These are phyloP conservation scores for Trametes cinnabarina DNA, from an alignment of 768 basidiomycete species.

Conservation along the genomic window DNA sequence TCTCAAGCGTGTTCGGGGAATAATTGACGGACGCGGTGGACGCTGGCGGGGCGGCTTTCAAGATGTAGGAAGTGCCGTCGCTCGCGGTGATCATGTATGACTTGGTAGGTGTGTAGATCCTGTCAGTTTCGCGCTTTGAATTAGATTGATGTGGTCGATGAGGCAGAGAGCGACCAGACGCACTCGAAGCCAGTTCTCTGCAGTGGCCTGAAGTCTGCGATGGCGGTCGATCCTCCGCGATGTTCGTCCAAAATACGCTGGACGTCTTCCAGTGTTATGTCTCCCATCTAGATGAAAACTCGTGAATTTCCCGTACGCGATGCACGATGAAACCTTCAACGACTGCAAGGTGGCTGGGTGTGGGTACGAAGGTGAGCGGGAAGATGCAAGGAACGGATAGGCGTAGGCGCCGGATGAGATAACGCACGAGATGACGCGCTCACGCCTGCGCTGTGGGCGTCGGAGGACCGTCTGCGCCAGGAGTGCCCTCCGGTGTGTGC, in stretches of 20 bases:
- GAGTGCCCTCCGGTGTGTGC: conserved; percentile 25
- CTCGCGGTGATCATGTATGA: conserved; percentile 25
- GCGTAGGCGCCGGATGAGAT: conserved; percentile 4
- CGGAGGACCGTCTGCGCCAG: conserved; percentile 39
- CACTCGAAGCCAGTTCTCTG: conserved; percentile 1
- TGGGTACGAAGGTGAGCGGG: neutral
- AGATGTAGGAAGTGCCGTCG: conserved; percentile 22
- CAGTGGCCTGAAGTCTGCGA: conserved; percentile 1
- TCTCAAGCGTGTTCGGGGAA: conserved; percentile 23
- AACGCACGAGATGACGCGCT: neutral
- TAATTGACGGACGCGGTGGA: conserved; percentile 8
- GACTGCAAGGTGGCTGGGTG: neutral
- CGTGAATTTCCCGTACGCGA: too few relatives aligned
- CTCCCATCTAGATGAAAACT: too few relatives aligned
- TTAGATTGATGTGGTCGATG: neutral
- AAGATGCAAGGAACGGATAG: neutral
- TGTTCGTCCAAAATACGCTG: conserved; percentile 1
- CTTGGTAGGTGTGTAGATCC: conserved; percentile 25
- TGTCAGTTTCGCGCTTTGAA: neutral
- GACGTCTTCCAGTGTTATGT: conserved; percentile 7
- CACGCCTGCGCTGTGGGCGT: conserved; percentile 6
- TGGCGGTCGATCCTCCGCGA: conserved; percentile 1
- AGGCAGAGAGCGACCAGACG: neutral
- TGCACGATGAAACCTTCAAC: too few relatives aligned
- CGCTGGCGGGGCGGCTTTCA: conserved; percentile 16